Evolutionary conservation across 2,329 filamentous ascomycete species (phyloP).

Genomic region (Alternaria brassicicola): DNA sequence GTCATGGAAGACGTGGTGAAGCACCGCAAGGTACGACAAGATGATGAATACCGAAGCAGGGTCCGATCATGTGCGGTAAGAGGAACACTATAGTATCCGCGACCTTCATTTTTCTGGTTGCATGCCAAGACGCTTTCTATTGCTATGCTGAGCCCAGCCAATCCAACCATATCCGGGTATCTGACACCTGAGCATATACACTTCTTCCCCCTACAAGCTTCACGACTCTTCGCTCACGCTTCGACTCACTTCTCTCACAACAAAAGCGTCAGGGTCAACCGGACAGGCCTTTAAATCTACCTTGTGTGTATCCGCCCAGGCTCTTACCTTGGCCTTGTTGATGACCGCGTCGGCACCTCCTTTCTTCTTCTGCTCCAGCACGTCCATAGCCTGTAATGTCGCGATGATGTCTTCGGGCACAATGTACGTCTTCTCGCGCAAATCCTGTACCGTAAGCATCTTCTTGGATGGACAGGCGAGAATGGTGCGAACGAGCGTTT

Average conservation of each 20-base stretch:
- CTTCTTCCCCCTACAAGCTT: background rate
- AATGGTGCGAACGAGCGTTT: constrained; percentile 76
- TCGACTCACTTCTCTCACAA: constrained; percentile 58
- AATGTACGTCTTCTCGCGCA: constrained; percentile 82
- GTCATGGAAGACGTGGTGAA: no score
- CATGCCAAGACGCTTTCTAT: no score
- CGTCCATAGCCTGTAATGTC: constrained; percentile 79
- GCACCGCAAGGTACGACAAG: no score
- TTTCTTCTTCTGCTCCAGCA: constrained; percentile 63
- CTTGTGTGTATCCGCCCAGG: constrained; percentile 68
- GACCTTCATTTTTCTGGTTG: no score
- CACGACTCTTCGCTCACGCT: constrained; percentile 34
- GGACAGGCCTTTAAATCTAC: constrained; percentile 65
- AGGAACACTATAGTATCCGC: no score
- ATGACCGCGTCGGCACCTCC: constrained; percentile 58
- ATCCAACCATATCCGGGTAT: no score
- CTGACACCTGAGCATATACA: background rate
- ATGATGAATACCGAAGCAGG: no score
- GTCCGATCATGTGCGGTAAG: no score
- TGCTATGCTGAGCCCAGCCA: no score
- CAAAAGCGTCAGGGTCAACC: constrained; percentile 77
- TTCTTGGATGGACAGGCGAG: constrained; percentile 55
- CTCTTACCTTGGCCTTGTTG: constrained; percentile 64
- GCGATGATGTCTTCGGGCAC: constrained; percentile 80
- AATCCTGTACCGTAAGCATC: constrained; percentile 69